Conservation (phyloP, 1,139 yeast species). For the Geotrichum carabidarum region DNA sequence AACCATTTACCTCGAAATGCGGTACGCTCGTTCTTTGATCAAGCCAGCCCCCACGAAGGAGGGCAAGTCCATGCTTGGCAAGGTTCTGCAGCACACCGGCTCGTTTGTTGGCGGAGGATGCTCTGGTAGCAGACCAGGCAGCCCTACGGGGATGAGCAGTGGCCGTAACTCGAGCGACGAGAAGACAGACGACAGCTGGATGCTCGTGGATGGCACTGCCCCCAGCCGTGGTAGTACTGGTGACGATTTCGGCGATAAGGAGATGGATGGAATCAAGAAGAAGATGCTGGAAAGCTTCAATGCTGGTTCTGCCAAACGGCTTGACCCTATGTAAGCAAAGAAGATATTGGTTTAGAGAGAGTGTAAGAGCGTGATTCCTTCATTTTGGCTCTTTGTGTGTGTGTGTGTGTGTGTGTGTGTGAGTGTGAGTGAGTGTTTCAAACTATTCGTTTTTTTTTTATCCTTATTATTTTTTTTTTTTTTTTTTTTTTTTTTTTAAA, state of each 20-base stretch:
- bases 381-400: neutral
- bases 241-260: neutral
- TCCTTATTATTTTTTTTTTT: neutral
- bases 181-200: slow-evolving; percentile 27
- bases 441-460: neutral
- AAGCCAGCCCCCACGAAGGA: slow-evolving; percentile 4
- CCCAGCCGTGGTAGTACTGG: neutral
- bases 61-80: neutral
- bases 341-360: neutral
- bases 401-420: too few species aligned
- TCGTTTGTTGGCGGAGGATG: neutral
- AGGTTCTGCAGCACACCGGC: neutral
- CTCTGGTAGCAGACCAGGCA: neutral
- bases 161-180: slow-evolving; percentile 12
- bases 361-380: neutral
- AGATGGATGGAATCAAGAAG: neutral
- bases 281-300: neutral
- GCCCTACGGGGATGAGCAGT: neutral
- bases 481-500: slow-evolving; percentile 3
- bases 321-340: too few species aligned
- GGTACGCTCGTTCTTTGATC: slow-evolving; percentile 50
- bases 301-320: too few species aligned
- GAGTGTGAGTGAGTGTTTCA: too few species aligned
- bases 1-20: slow-evolving; percentile 69
- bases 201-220: slow-evolving; percentile 12